Conservation (phyloP, 495 filamentous ascomycete genomes). For the Podospora australis region DNA sequence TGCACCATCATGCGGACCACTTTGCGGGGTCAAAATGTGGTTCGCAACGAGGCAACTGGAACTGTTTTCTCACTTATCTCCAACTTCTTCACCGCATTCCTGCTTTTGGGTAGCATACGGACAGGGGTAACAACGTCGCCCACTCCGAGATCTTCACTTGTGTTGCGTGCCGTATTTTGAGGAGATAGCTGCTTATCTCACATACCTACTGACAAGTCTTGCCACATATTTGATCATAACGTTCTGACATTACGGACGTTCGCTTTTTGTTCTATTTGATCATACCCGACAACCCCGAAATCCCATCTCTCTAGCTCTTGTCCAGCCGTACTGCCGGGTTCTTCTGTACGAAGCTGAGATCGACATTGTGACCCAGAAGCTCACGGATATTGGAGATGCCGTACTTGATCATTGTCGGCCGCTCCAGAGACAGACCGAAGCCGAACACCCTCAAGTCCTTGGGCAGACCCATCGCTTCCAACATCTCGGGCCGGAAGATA, state of each 20-base stretch:
- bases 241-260: background rate
- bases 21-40: constrained; percentile 4
- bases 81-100: constrained; percentile 5
- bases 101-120: background rate
- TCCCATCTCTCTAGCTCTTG: constrained; percentile 49
- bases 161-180: too few species aligned
- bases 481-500: constrained; percentile 97
- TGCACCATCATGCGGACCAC: constrained; percentile 4
- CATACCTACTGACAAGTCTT: too few species aligned
- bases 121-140: too few species aligned
- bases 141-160: too few species aligned
- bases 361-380: constrained; percentile 77
- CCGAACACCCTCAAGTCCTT: constrained; percentile 85
- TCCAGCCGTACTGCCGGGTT: constrained; percentile 80
- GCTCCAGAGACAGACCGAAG: constrained; percentile 83
- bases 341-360: constrained; percentile 71
- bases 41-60: constrained; percentile 9
- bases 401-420: constrained; percentile 98
- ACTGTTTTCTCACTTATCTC: constrained; percentile 1
- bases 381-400: constrained; percentile 80
- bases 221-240: too few species aligned
- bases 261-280: background rate
- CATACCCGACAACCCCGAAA: background rate
- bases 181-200: too few species aligned
- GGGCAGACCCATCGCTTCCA: constrained; percentile 79